Percentiles rank a stretch among this genome's conserved stretches.
Conservation (phyloP, 2,329 filamentous ascomycete genomes). For the Ampelomyces quisqualis region DNA sequence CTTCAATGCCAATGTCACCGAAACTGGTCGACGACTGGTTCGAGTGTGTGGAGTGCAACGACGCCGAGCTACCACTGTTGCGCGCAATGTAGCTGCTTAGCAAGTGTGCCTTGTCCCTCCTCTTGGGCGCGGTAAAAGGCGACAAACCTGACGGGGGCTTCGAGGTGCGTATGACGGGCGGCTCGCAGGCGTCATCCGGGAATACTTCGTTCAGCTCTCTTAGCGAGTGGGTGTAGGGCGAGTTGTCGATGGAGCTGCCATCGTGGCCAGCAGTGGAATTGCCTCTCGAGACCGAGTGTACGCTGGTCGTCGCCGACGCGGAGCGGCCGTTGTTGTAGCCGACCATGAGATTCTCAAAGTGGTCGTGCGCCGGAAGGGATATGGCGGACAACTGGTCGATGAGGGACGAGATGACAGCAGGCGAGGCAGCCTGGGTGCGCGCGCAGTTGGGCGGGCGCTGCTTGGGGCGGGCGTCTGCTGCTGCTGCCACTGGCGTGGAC, state of each 20-base stretch:
- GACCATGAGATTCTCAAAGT: conserved; percentile 61
- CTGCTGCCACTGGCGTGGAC: conserved; percentile 12
- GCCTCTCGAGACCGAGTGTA: conserved; percentile 26
- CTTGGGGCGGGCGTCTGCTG: conserved; percentile 17
- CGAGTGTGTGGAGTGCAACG: conserved; percentile 40
- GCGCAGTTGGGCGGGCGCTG: conserved; percentile 41
- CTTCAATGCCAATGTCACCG: conserved; percentile 47
- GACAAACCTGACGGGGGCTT: conserved; percentile 79
- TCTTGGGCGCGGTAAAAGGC: conserved; percentile 62
- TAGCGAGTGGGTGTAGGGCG: conserved; percentile 59
- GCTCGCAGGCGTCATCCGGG: conserved; percentile 58
- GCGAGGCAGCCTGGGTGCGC: conserved; percentile 51
- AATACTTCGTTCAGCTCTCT: conserved; percentile 52
- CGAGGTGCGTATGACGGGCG: conserved; percentile 77
- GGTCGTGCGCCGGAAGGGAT: conserved; percentile 64
- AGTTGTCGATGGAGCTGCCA: conserved; percentile 71
- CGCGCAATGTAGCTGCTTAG: conserved; percentile 61
- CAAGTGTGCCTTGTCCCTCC: conserved; percentile 46
- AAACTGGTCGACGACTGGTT: conserved; percentile 40
- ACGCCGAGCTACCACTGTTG: conserved; percentile 37
- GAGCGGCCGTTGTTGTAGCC: conserved; percentile 37
- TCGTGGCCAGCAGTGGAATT: conserved; percentile 23
- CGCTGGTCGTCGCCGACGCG: conserved; percentile 20
- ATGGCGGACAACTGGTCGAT: conserved; percentile 63
- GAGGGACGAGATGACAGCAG: conserved; percentile 68